Base-by-base conservation (phyloP, 2,329 filamentous ascomycete genomes). In the Pyrenophora tritici-repentis region DNA sequence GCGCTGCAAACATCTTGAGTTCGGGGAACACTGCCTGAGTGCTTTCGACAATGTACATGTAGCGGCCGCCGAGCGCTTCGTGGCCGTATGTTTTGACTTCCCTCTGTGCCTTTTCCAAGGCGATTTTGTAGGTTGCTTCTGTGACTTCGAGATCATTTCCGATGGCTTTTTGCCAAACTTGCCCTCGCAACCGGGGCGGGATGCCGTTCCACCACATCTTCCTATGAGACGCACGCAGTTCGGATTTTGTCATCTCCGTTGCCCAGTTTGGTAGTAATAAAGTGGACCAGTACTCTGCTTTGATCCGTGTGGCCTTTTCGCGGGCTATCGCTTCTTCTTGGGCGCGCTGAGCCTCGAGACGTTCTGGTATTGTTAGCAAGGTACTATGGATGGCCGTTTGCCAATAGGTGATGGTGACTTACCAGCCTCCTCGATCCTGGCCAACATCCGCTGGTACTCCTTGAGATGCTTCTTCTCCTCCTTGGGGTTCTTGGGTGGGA, bases 391-490 rank as follows among this genome's bases (percentile, higher is more conserved):
- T 9, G 38, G 18, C 14, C 8, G 6, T 18, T 34, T 10, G n/a
- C 20, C 4, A 8, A 8, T 3, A 32, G 38, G 29, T 8, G 17
- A 32, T 13, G 10, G 18, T 32, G 39, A 66, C 78, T 61, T 71
- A 81, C 81, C 79, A 49, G 80, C 77, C 74, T 86, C 83, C 34
- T 81, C 77, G 22, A 83, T 81, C 37, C 80, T 58, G 76, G 83
- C 64, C 87, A 93, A 90, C 88, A 94, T 92, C 71, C 82, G 86
- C 74, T 92, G 87, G 68, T 92, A 94, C 70, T 94, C 86, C 66
- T 84, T 91, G 59, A 99, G 71, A 73, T 99, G 94, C 61, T 87
- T 87, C 70, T 85, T 89, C 76, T 99, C 94, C 73, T 99, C 94
- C 46, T 89, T 89, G 2, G 91, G 92, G 59, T 94, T 86, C 75